A percentile compares a stretch with the other conserved stretches of the same genome.
phyloP scores from a whole-genome alignment of 2,329 filamentous ascomycete genomes.

The Cladophialophora psammophila region DNA sequence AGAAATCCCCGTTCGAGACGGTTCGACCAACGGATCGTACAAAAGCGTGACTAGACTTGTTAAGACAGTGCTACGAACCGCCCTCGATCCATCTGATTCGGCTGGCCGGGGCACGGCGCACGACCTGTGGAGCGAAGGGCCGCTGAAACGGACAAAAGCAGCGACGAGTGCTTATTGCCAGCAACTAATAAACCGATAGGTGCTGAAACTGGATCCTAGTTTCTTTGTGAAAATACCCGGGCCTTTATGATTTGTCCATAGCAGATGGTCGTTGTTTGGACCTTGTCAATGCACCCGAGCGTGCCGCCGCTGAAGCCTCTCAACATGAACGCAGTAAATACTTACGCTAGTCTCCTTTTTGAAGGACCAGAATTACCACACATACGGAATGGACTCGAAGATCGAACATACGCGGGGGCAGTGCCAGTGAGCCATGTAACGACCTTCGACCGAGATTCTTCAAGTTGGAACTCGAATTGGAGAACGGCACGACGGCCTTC shows the following conservation, averaged over 20 bases:
- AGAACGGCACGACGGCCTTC: too few relatives aligned
- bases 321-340: conserved; percentile 1
- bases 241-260: conserved; percentile 4
- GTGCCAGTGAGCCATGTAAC: too few relatives aligned
- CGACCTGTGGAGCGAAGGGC: not conserved
- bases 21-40: not conserved
- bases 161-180: conserved; percentile 6
- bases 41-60: conserved; percentile 4
- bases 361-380: conserved; percentile 9
- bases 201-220: conserved; percentile 3
- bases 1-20: not conserved
- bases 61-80: not conserved
- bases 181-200: conserved; percentile 8
- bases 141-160: conserved; percentile 10
- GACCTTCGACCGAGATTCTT: too few relatives aligned
- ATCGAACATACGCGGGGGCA: not conserved
- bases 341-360: conserved; percentile 2
- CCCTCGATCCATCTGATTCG: conserved; percentile 1
- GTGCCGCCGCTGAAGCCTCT: not conserved
- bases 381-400: conserved; percentile 5
- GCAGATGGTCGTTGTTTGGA: not conserved
- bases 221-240: conserved; percentile 7
- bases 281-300: not conserved
- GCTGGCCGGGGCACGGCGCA: not conserved
- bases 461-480: too few relatives aligned